Percentiles rank a stretch among this genome's conserved stretches.
phyloP scores from a whole-genome alignment of 164 flowering plant genomes.

The Platanus orientalis region DNA sequence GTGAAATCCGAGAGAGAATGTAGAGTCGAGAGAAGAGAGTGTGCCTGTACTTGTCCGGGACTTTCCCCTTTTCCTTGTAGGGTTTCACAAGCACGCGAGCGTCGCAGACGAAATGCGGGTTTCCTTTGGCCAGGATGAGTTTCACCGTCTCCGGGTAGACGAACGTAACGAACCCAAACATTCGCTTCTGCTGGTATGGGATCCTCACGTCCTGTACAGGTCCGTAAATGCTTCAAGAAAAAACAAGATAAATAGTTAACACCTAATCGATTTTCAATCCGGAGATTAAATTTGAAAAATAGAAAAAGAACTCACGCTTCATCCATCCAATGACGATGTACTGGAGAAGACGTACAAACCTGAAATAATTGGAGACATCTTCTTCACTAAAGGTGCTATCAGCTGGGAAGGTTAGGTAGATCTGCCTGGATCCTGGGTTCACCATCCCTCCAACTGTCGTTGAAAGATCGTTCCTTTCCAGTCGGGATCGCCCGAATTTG shows the following conservation, averaged over 20 bases:
- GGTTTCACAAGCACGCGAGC: slow-evolving; percentile 98
- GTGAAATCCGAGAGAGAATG: not conserved
- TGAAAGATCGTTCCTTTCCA: slow-evolving; percentile 50
- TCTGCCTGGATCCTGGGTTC: slow-evolving; percentile 67
- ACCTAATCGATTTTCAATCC: not conserved
- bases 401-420: slow-evolving; percentile 90
- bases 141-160: slow-evolving; percentile 90
- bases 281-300: not conserved
- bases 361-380: slow-evolving; percentile 90
- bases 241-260: not conserved
- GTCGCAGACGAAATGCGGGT: slow-evolving; percentile 96
- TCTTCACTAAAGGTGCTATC: slow-evolving; percentile 94
- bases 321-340: not conserved
- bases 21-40: not conserved
- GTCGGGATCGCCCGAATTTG: slow-evolving; percentile 41
- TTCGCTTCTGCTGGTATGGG: slow-evolving; percentile 95
- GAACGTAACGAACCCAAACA: slow-evolving; percentile 97
- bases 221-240: slow-evolving; percentile 68
- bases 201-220: slow-evolving; percentile 99
- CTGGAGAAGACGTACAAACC: slow-evolving; percentile 31
- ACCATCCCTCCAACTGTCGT: slow-evolving; percentile 39
- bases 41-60: slow-evolving; percentile 67
- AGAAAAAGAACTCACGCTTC: not conserved
- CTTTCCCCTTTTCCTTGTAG: slow-evolving; percentile 97
- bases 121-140: slow-evolving; percentile 85